Base-by-base conservation (phyloP, 2,329 filamentous ascomycete species). In the Neocucurbitaria cava region DNA sequence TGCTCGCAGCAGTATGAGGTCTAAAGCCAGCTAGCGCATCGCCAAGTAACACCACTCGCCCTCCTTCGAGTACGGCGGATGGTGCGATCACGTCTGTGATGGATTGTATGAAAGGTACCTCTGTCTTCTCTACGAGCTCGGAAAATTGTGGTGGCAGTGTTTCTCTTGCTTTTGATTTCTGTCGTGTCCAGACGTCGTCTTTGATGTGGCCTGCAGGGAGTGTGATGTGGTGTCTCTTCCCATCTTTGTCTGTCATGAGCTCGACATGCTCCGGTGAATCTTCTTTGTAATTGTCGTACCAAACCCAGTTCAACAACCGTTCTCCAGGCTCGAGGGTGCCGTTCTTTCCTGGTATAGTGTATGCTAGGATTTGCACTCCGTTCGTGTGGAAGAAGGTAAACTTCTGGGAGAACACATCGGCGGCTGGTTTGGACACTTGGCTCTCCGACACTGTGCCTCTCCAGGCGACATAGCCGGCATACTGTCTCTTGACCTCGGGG, bases 251-350 rank as follows among this genome's bases (percentile, higher is more conserved):
- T 1, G 78, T 81, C 68, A 82, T 77, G 10, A 80, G 58, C 0
- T 76, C 70, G 4, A 64, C 54, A 23, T 78, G 66, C 28, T 77
- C 77, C 3, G 61, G 39, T 0, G 76, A 76, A 5, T 64, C 40
- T 57, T 77, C 71, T 1, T 61, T 33, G 23, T 76, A 69, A 58
- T 79, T 78, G 24, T 62, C 66, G 56, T 82, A 82, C 76, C 78
- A 81, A 1, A 82, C 73, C 70, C 73, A 80, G 58, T 82, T 82
- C 52, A 81, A 58, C 1, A 79, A 68, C 6, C 78, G 71, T 11
- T 77, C 64, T 2, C 76, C 78, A 0, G 67, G 61, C 30, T 66
- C 61, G 5, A 77, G 64, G 1, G 64, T 66, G 0, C 79, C 79
- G 8, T 75, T 52, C 3, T 71, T 66, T 0, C 76, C 76, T 0